Base-by-base conservation (phyloP, 352 stramenopile genomes). In the Phytopythium ostracodes region DNA sequence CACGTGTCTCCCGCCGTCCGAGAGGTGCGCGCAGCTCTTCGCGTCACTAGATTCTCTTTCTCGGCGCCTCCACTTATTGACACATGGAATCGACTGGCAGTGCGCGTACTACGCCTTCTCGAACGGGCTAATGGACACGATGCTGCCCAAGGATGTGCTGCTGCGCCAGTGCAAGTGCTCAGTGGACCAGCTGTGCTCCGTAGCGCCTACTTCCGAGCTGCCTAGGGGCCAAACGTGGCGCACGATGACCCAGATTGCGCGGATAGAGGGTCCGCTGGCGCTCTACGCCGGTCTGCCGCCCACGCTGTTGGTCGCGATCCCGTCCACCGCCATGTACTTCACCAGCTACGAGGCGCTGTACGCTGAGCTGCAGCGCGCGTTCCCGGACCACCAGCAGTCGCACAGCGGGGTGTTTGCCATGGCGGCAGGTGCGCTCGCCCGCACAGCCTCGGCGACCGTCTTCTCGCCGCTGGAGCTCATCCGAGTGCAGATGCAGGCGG, bases 291-390 rank as follows among this genome's bases (percentile, higher is more conserved):
- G 93, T 4, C 66, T 98, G 11, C 66, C 75, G 11, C 92, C 96
- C 9, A 98, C 92, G 9, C 63, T 99, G 20, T 60, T 97, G 31
- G 98, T 97, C 66, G 89, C 89, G 1, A 77, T 98, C 15, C 94
- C 96, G 1, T 97, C 93, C 43, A 98, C 93, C 0, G 90, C 95
- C 9, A 67, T 98, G 36, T 98, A 98, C 67, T 98, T 98, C 65
- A 90, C 91, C 6, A 86, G 81, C 2, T 99, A 99, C 63, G 96
- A 98, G 57, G 61, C 87, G 55, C 61, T 96, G 12, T 63, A 84
- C 18, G 63, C 70, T 18, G 53, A 61, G 27, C 62, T 80, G 14
- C 80, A 75, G 55, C 59, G 62, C 11, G 15, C 65, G 8, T 79
- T 80, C 53, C 81, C 81, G 4, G 59, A 73, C 14, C 11, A 22